phyloP scores from a whole-genome alignment of 768 basidiomycete species.

The Kwoniella sp. region DNA sequence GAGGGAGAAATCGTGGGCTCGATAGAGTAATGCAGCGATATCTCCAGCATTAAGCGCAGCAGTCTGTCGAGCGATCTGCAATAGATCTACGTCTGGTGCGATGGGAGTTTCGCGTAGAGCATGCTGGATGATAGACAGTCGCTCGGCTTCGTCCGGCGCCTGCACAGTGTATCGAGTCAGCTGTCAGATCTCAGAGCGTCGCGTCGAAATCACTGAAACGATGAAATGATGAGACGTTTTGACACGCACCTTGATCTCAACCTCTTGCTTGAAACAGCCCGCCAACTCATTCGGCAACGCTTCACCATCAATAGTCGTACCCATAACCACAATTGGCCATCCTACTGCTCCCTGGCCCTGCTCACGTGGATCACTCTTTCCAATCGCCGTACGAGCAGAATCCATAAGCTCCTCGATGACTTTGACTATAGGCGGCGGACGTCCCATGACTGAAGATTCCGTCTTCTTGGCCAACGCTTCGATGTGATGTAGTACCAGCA shows the following conservation, averaged over 20 bases:
- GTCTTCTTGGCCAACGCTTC: conserved; percentile 67
- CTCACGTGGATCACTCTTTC: conserved; percentile 46
- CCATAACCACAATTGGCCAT: conserved; percentile 75
- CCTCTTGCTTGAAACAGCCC: conserved; percentile 80
- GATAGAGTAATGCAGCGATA: conserved; percentile 68
- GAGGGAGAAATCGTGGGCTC: conserved; percentile 64
- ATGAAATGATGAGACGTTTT: not conserved
- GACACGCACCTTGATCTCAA: conserved; percentile 67
- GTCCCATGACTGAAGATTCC: conserved; percentile 26
- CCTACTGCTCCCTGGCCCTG: conserved; percentile 58
- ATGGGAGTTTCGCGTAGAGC: conserved; percentile 59
- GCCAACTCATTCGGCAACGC: conserved; percentile 67
- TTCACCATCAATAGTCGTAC: conserved; percentile 69
- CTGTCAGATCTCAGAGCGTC: too few species aligned
- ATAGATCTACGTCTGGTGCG: conserved; percentile 77
- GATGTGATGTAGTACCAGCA: conserved; percentile 69
- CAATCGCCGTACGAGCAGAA: conserved; percentile 61
- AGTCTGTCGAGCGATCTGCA: conserved; percentile 74
- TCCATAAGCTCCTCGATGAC: conserved; percentile 58
- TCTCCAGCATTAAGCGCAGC: conserved; percentile 87
- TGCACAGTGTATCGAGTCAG: conserved; percentile 47
- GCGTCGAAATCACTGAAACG: too few species aligned
- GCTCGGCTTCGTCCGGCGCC: conserved; percentile 79
- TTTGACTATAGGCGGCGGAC: conserved; percentile 59
- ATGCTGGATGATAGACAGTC: conserved; percentile 64